Conservation (phyloP, 2,329 filamentous ascomycete genomes). For the Aspergillus fischeri region DNA sequence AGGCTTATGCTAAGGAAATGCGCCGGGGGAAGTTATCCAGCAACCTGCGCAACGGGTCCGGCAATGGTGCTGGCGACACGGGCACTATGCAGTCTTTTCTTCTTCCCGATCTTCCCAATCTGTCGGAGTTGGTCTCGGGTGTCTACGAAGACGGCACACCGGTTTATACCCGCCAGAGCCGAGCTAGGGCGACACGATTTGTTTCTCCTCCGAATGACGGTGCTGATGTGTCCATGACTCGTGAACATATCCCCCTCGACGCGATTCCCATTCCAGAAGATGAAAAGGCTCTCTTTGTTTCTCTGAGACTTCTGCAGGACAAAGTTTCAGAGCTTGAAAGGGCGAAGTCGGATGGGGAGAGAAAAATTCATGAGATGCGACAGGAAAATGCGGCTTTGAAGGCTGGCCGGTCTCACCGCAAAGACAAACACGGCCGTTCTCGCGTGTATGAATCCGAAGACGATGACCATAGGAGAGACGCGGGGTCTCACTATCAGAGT, state of each 20-base stretch:
- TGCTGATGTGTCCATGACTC: conserved; percentile 27
- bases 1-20: conserved; percentile 29
- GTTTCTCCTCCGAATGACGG: conserved; percentile 43
- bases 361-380: conserved; percentile 48
- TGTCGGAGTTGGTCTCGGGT: conserved; percentile 59
- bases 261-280: conserved; percentile 56
- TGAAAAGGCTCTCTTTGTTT: conserved; percentile 61
- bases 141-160: conserved; percentile 56
- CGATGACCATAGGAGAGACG: conserved; percentile 34
- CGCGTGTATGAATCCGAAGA: conserved; percentile 42
- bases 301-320: conserved; percentile 55
- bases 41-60: conserved; percentile 19
- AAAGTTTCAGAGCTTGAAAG: conserved; percentile 54
- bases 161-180: conserved; percentile 50
- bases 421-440: conserved; percentile 34
- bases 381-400: conserved; percentile 50
- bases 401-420: conserved; percentile 36
- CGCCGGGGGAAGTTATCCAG: conserved; percentile 23
- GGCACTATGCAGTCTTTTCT: conserved; percentile 58
- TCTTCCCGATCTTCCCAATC: conserved; percentile 57
- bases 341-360: conserved; percentile 50
- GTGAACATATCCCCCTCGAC: conserved; percentile 47
- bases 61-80: conserved; percentile 39
- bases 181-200: conserved; percentile 51
- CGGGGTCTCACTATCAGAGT: conserved; percentile 38